Evolutionary conservation across 2,329 filamentous ascomycete genomes (phyloP).

Genomic region (Fusarium drepaniforme): DNA sequence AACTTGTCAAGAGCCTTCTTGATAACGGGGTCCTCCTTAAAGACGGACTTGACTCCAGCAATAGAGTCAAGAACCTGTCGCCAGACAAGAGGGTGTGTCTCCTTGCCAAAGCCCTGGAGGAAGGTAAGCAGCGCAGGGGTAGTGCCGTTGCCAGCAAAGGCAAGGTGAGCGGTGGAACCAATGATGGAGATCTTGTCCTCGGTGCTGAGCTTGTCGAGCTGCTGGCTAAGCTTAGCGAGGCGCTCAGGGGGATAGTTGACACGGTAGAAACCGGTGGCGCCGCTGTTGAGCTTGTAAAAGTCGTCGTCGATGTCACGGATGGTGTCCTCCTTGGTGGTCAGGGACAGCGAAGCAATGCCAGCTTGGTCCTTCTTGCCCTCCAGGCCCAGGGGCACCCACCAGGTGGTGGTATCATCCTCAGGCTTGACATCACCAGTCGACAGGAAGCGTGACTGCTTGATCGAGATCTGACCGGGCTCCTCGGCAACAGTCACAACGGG

Average conservation of each 20-base stretch:
- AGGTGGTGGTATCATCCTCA: constrained; percentile 90
- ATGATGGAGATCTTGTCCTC: constrained; percentile 95
- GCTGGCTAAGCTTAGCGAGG: constrained; percentile 82
- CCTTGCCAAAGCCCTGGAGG: constrained; percentile 83
- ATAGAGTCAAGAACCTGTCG: constrained; percentile 85
- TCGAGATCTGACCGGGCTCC: constrained; percentile 81
- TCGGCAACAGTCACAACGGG: constrained; percentile 90
- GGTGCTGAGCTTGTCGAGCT: constrained; percentile 80
- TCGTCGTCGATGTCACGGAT: constrained; percentile 79
- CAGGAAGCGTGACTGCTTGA: constrained; percentile 91
- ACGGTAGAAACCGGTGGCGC: constrained; percentile 89
- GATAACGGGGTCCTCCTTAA: constrained; percentile 80
- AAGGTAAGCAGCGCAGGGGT: constrained; percentile 87
- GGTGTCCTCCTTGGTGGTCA: constrained; percentile 82
- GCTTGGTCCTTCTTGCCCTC: constrained; percentile 78
- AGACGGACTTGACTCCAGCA: constrained; percentile 83
- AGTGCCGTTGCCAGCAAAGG: constrained; percentile 86
- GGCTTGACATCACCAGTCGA: constrained; percentile 91
- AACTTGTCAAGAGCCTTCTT: constrained; percentile 82
- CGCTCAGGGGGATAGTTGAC: constrained; percentile 93
- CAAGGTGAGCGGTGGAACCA: constrained; percentile 89
- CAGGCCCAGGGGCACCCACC: constrained; percentile 94
- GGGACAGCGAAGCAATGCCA: constrained; percentile 72
- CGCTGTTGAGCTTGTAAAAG: constrained; percentile 95
- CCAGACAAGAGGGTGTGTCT: constrained; percentile 91